Base-by-base conservation (phyloP, 177 flowering plant species). In the Vitis hybrid region DNA sequence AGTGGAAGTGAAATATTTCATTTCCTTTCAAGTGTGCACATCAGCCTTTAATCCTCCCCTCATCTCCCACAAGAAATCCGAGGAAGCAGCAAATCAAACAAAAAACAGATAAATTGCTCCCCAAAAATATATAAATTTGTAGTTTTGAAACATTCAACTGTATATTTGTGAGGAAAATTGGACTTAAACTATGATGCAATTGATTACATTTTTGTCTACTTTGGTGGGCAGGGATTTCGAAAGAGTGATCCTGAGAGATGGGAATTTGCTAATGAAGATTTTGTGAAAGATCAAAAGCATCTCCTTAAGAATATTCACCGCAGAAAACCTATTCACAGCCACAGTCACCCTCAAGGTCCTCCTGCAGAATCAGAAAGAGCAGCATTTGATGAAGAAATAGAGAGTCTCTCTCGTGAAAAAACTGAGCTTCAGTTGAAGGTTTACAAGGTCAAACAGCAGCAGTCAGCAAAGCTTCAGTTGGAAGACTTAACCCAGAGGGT, bases 221-320 rank as follows among this genome's bases (percentile, higher is more conserved):
- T 14, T 73, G 56, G 71, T 75, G 7, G 68, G 69, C 79, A 95
- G 99, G 99, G 99, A 15, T 95, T 95, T 63, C 84, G 91, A 30
- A 95, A 95, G 77, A 85, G 88, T 71, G 97, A 95, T 79, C 93
- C 98, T 4, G 99, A 95, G 80, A 84, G 71, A 71, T 95, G 99
- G 99, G 99, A 95, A 69, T 95, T 95, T 84, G 86, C 91, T 7
- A 95, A 95, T 81, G 97, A 95, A 64, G 98, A 89, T 4, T 95
- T 95, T 77, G 74, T 84, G 21, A 91, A 88, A 77, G 99, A 83
- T 76, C 87, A 95, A 61, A 93, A 90, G 80, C 97, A 95, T 82
- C 87, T 91, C 21, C 97, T 95, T 3, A 95, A 91, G 86, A 91
- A 88, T 72, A 95, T 95, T 59, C 90, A 88, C 73, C 83, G 99